Evolutionary conservation across 352 stramenopile species (phyloP).

Genomic region (Globisporangium nagaii): DNA sequence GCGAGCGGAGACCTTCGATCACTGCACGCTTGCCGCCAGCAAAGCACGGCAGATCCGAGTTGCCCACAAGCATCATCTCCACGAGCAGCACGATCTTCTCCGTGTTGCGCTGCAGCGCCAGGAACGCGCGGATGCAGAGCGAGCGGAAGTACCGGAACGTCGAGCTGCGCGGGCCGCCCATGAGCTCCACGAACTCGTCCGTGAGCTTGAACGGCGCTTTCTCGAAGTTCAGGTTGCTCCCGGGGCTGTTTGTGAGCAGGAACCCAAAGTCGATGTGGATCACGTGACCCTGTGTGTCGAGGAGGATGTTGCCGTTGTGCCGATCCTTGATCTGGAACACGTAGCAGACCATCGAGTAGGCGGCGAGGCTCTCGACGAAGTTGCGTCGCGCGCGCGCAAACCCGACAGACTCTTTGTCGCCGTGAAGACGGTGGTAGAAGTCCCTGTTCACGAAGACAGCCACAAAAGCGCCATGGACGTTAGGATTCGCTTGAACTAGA

Average conservation of each 20-base stretch:
- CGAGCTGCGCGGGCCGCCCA: constrained; percentile 90
- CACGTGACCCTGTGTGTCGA: constrained; percentile 95
- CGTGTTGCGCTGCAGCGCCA: constrained; percentile 91
- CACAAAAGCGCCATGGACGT: constrained; percentile 55
- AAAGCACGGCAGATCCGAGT: constrained; percentile 81
- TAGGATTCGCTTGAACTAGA: too few relatives aligned
- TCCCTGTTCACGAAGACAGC: constrained; percentile 36
- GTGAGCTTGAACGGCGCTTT: constrained; percentile 97
- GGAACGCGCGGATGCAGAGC: constrained; percentile 94
- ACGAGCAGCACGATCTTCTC: constrained; percentile 94
- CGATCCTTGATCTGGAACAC: constrained; percentile 98
- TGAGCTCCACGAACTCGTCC: constrained; percentile 93
- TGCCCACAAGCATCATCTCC: constrained; percentile 94
- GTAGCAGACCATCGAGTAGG: constrained; percentile 98
- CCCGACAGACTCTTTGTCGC: constrained; percentile 58
- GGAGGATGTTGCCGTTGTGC: constrained; percentile 99
- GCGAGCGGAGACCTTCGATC: constrained; percentile 67
- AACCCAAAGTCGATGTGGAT: constrained; percentile 99
- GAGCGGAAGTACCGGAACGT: constrained; percentile 94
- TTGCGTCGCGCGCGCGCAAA: constrained; percentile 84
- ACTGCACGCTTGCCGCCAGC: constrained; percentile 75
- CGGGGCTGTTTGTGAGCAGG: constrained; percentile 92
- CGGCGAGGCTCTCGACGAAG: constrained; percentile 91
- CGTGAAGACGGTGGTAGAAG: constrained; percentile 93
- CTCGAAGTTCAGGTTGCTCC: constrained; percentile 95